These are phyloP conservation scores for Monosporascus cannonballus DNA, from an alignment of 2,329 filamentous ascomycete species.

Conservation along the genomic window DNA sequence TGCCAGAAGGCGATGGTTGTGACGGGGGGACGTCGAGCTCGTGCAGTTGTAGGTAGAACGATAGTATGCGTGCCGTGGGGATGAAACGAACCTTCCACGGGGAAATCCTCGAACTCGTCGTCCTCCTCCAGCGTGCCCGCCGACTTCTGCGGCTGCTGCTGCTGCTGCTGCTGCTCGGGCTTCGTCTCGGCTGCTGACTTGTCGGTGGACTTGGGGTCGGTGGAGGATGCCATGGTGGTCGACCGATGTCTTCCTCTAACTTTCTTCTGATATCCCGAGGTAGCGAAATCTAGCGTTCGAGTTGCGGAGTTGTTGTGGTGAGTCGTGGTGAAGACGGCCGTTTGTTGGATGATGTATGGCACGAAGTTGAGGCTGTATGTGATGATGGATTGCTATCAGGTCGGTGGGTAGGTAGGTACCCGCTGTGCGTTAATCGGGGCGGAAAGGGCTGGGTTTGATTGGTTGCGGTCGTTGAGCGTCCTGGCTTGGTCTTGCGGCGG, in stretches of 20 bases:
- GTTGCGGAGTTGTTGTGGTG: background rate
- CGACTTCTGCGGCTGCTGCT: slow-evolving; percentile 54
- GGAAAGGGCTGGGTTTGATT: slow-evolving; percentile 7
- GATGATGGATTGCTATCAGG: background rate
- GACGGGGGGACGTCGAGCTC: background rate
- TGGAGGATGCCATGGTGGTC: slow-evolving; percentile 24
- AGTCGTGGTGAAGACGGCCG: background rate
- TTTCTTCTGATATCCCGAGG: slow-evolving; percentile 5
- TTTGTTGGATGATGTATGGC: background rate
- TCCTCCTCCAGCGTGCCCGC: slow-evolving; percentile 80
- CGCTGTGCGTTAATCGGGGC: background rate
- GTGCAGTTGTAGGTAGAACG: background rate
- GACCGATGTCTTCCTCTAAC: background rate
- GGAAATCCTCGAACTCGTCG: slow-evolving; percentile 98
- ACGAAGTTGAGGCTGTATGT: background rate
- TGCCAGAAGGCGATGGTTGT: background rate
- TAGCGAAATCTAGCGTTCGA: background rate
- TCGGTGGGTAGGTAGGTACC: background rate
- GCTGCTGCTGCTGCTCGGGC: slow-evolving; percentile 34
- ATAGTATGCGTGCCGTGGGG: background rate
- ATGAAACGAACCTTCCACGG: slow-evolving; percentile 70
- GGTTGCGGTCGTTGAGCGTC: slow-evolving; percentile 1
- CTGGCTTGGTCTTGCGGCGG: slow-evolving; percentile 4
- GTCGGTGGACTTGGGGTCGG: slow-evolving; percentile 28
- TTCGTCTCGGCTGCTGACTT: slow-evolving; percentile 36